Evolutionary conservation across 805 yeast genomes (phyloP).

Genomic region (Sungouiella blattae): DNA sequence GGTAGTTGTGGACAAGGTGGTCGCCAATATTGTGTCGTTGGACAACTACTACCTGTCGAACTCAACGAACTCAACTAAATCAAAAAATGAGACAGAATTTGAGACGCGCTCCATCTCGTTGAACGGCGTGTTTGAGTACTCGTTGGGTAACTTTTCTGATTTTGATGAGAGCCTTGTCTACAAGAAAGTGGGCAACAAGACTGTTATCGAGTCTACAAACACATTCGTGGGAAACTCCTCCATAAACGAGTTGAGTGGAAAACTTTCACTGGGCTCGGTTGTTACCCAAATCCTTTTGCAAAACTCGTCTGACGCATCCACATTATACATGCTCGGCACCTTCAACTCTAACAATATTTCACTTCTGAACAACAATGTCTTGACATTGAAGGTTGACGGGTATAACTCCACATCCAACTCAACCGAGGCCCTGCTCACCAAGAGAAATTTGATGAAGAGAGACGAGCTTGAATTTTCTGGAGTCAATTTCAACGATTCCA

Average conservation of each 20-base stretch:
- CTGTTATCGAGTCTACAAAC: conserved; percentile 27
- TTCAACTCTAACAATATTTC: conserved; percentile 35
- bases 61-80: conserved; percentile 10
- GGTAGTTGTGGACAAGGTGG: conserved; percentile 70
- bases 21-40: conserved; percentile 45
- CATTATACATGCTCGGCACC: conserved; percentile 46
- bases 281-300: conserved; percentile 28
- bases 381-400: conserved; percentile 22
- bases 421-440: conserved; percentile 14
- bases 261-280: conserved; percentile 26
- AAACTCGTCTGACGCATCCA: conserved; percentile 17
- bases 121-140: conserved; percentile 83
- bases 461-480: conserved; percentile 22
- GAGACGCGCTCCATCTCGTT: conserved; percentile 35
- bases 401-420: conserved; percentile 34
- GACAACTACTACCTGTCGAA: conserved; percentile 33
- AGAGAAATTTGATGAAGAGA: conserved; percentile 12
- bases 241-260: conserved; percentile 33
- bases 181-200: conserved; percentile 13
- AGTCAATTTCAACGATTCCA: conserved; percentile 27
- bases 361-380: conserved; percentile 24
- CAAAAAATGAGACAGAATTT: conserved; percentile 14
- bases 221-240: conserved; percentile 40
- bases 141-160: conserved; percentile 56
- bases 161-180: conserved; percentile 29